Percentiles rank a stretch among this genome's conserved stretches.
phyloP scores from a whole-genome alignment of 116 monocot genomes.

The Trichopus zeylanicus region DNA sequence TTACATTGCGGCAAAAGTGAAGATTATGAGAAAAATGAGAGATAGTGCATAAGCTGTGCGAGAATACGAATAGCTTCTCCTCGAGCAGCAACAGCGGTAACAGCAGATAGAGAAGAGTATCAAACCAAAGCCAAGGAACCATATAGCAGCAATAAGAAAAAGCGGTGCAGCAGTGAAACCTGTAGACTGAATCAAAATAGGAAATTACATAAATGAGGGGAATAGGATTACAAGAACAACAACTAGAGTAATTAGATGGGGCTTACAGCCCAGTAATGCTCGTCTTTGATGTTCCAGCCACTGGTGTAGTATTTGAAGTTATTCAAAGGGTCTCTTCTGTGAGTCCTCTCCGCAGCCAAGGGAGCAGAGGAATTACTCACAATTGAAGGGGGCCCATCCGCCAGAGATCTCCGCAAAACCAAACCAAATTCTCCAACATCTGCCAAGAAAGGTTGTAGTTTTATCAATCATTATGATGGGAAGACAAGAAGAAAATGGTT shows the following conservation, averaged over 20 bases:
- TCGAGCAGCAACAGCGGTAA: slow-evolving; percentile 61
- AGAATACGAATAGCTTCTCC: slow-evolving; percentile 61
- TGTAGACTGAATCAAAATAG: slow-evolving; percentile 43
- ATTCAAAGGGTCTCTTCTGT: slow-evolving; percentile 52
- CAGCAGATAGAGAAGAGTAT: slow-evolving; percentile 38
- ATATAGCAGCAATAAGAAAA: slow-evolving; percentile 30
- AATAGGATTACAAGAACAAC: background rate
- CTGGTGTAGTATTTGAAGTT: slow-evolving; percentile 41
- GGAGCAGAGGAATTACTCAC: slow-evolving; percentile 38
- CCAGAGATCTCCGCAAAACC: slow-evolving; percentile 2
- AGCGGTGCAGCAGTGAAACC: slow-evolving; percentile 49
- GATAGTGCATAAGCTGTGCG: slow-evolving; percentile 35
- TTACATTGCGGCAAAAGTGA: slow-evolving; percentile 65
- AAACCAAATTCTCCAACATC: slow-evolving; percentile 15
- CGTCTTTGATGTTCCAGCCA: slow-evolving; percentile 78
- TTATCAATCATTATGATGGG: too few species aligned
- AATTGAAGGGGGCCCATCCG: background rate
- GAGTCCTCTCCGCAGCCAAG: slow-evolving; percentile 67
- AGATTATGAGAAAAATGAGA: slow-evolving; percentile 48
- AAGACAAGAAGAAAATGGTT: too few species aligned
- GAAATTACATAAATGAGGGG: background rate
- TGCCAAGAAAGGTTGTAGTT: too few species aligned
- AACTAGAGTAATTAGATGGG: background rate
- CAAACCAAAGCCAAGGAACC: slow-evolving; percentile 66
- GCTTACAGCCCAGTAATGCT: slow-evolving; percentile 84